Percentiles rank a stretch among this genome's conserved stretches.
These are phyloP conservation scores for Aspergillus fumigatiaffinis DNA, from an alignment of 2,329 filamentous ascomycete species.

Conservation along the genomic window DNA sequence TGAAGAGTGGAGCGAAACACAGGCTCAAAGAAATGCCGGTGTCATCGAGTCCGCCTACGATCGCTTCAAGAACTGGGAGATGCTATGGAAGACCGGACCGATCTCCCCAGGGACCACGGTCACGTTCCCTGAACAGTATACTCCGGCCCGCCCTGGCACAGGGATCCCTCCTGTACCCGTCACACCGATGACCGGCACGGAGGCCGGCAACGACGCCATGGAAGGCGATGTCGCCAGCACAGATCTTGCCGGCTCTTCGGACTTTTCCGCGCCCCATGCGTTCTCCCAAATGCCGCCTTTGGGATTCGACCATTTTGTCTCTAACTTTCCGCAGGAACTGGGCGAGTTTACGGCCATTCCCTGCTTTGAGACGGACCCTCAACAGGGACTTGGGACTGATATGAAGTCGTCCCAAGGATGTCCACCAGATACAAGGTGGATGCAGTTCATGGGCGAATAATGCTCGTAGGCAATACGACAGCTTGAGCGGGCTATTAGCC, in stretches of 20 bases:
- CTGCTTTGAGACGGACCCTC: constrained; percentile 34
- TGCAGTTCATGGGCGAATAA: constrained; percentile 33
- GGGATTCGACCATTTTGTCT: constrained; percentile 38
- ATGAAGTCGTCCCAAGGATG: constrained; percentile 15
- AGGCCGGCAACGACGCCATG: constrained; percentile 14
- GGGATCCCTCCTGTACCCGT: constrained; percentile 16
- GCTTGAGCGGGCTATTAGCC: background rate
- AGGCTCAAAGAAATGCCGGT: constrained; percentile 28
- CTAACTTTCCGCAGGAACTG: constrained; percentile 39
- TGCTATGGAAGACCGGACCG: constrained; percentile 44
- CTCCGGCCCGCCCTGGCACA: background rate
- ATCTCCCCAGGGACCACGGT: constrained; percentile 29
- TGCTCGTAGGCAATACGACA: background rate
- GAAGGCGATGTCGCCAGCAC: constrained; percentile 19
- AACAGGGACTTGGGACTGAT: constrained; percentile 20
- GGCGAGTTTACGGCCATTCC: constrained; percentile 40
- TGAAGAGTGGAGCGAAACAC: constrained; percentile 40
- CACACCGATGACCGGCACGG: constrained; percentile 19
- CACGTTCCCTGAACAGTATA: constrained; percentile 21
- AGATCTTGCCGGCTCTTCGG: constrained; percentile 21
- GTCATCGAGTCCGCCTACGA: constrained; percentile 48
- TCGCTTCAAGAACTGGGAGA: constrained; percentile 51
- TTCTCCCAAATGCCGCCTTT: constrained; percentile 32
- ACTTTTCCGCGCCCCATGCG: constrained; percentile 26
- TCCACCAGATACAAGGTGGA: constrained; percentile 28